Evolutionary conservation across 345 rosid species (phyloP).

Genomic region (Passiflora organensis): DNA sequence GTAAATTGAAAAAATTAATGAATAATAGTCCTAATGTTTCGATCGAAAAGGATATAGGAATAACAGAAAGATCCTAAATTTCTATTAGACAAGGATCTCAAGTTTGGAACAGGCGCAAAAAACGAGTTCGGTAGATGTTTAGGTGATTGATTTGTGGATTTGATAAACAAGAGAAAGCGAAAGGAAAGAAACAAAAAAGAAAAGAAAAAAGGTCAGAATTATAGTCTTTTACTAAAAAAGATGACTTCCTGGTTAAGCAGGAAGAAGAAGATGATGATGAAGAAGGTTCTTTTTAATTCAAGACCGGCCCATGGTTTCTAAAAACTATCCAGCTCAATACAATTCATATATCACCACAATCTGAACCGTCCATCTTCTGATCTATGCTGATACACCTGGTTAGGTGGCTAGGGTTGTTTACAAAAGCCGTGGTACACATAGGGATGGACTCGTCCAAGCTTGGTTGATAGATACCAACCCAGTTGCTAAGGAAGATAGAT

Average conservation of each 20-base stretch:
- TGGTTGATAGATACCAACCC: neutral
- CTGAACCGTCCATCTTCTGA: constrained; percentile 12
- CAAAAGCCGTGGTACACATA: neutral
- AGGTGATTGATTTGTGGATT: constrained; percentile 5
- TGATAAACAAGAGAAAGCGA: constrained; percentile 6
- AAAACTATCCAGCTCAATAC: too few species aligned
- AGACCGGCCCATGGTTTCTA: neutral
- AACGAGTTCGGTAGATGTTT: constrained; percentile 6
- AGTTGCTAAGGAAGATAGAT: neutral
- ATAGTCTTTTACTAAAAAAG: neutral
- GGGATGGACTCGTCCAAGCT: neutral
- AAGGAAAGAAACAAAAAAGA: neutral
- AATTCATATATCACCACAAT: too few species aligned
- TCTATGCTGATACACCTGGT: neutral
- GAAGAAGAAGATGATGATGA: too few species aligned
- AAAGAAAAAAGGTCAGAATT: too few species aligned
- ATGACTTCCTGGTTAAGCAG: constrained; percentile 13
- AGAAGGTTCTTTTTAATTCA: neutral
- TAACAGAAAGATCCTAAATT: neutral
- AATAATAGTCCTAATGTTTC: neutral
- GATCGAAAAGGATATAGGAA: neutral
- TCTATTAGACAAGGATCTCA: neutral
- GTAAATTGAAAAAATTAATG: constrained; percentile 7
- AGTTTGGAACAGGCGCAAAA: neutral
- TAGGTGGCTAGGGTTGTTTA: neutral